Evolutionary conservation across 2,329 filamentous ascomycete genomes (phyloP), one percentile per base, ranked within the genome.

Genomic region (Cladophialophora carrionii): DNA sequence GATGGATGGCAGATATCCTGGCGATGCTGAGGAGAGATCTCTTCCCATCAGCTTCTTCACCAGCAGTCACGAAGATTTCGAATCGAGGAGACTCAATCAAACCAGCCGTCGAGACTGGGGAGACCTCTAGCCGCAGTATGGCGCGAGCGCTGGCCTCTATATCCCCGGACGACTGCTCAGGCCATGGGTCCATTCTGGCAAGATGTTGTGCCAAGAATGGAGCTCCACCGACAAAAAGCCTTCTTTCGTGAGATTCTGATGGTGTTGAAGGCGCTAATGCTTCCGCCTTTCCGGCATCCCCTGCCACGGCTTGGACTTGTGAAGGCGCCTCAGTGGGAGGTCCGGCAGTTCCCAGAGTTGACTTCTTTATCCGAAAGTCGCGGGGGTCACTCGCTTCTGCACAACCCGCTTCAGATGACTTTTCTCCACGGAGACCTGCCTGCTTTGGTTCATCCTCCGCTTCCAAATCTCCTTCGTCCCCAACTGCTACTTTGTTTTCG

Each of bases 61-160:
- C 58, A 9, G 62, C 54, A 29, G 55, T 62, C 6, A 66, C 48
- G n/a, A 64, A 57, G 9, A 66, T 41, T 54, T 68, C 67, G 14
- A 68, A 63, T n/a, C 37, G 37, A 14, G 67, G 67, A n/a, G 24
- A 48, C 22, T 32, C 43, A n/a, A 6, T 61, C 54, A 32, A 49
- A 24, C 31, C 46, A 6, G 63, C 57, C 0, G 14, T 61, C 54
- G 41, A 49, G 9, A 48, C 41, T 7, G 63, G 61, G 1, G 51
- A 51, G 49, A 68, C 57, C 34, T 64, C 67, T 3, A 68, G 61
- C 3, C 67, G 64, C 31, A 66, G 29, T 14, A 60, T 66, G 9
- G 43, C 31, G 24, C 55, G 61, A 4, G 62, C 55, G 9, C 57
- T 5, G n/a, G 48, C 22, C 24, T 53, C 55, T 9, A 65, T 24